Evolutionary conservation across 495 filamentous ascomycete genomes (phyloP).

Genomic region (Polyplosphaeria fusca): DNA sequence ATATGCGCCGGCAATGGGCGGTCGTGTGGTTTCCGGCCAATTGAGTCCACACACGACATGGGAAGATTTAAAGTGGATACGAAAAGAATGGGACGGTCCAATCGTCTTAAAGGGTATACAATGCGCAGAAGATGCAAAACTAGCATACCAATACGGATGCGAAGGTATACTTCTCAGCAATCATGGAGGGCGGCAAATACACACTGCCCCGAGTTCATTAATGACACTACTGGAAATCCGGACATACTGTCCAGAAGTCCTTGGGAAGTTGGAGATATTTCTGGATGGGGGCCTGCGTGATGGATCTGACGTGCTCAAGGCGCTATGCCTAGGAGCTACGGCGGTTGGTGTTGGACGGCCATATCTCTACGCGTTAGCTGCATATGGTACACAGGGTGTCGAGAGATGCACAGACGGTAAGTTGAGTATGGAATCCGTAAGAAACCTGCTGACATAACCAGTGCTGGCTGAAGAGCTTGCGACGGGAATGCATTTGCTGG

Average conservation of each 20-base stretch:
- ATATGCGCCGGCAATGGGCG: slow-evolving; percentile 17
- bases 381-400: slow-evolving; percentile 25
- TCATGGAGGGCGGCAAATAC: slow-evolving; percentile 24
- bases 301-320: slow-evolving; percentile 25
- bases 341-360: slow-evolving; percentile 26
- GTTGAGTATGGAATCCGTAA: not conserved
- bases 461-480: slow-evolving; percentile 24
- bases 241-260: slow-evolving; percentile 24
- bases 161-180: slow-evolving; percentile 26
- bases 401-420: slow-evolving; percentile 22
- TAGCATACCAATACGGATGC: slow-evolving; percentile 18
- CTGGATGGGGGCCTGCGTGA: slow-evolving; percentile 24
- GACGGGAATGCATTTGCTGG: slow-evolving; percentile 25
- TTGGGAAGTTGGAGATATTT: slow-evolving; percentile 23
- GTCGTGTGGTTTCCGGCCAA: slow-evolving; percentile 3
- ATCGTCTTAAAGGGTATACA: slow-evolving; percentile 27
- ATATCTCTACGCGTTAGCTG: slow-evolving; percentile 23
- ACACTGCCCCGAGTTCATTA: slow-evolving; percentile 21
- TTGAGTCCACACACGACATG: slow-evolving; percentile 22
- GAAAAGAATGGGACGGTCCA: slow-evolving; percentile 27
- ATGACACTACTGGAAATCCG: slow-evolving; percentile 27
- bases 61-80: slow-evolving; percentile 27
- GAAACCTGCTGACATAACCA: not conserved
- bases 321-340: slow-evolving; percentile 24
- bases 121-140: slow-evolving; percentile 25